A percentile compares a stretch with the other conserved stretches of the same genome.
Conservation (phyloP, 208 protist genomes). For the Angomonas desouzai region DNA sequence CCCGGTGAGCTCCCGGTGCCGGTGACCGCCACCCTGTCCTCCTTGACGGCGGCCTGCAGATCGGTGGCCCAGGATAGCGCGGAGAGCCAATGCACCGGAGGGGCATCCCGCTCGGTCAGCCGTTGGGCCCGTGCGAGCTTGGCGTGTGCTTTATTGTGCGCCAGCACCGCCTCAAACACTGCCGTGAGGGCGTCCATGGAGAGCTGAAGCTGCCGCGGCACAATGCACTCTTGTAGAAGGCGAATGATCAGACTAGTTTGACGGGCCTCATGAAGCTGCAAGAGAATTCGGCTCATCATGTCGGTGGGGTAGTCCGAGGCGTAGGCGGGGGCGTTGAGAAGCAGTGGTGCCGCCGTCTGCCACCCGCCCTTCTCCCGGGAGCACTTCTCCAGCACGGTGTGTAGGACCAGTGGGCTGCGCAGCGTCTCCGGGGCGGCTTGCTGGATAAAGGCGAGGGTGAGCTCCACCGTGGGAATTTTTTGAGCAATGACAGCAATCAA, state of each 20-base stretch:
- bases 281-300: constrained; percentile 47
- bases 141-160: constrained; percentile 53
- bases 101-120: neutral
- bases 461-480: constrained; percentile 51
- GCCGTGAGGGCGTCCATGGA: constrained; percentile 46
- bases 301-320: constrained; percentile 35
- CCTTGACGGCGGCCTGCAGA: constrained; percentile 31
- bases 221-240: constrained; percentile 63
- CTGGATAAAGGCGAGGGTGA: constrained; percentile 38
- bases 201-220: constrained; percentile 45
- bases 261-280: constrained; percentile 53
- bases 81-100: constrained; percentile 68
- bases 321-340: constrained; percentile 33
- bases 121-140: neutral
- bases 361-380: constrained; percentile 27
- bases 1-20: constrained; percentile 56
- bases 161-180: constrained; percentile 54
- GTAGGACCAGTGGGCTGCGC: constrained; percentile 53
- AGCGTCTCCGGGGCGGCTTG: constrained; percentile 16
- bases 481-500: constrained; percentile 58
- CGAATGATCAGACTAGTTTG: constrained; percentile 48
- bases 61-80: constrained; percentile 69
- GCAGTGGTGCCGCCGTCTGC: constrained; percentile 32
- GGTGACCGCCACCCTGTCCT: constrained; percentile 48
- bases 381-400: constrained; percentile 63